Base-by-base conservation (phyloP, 768 basidiomycete genomes). In the Amanita muscaria region DNA sequence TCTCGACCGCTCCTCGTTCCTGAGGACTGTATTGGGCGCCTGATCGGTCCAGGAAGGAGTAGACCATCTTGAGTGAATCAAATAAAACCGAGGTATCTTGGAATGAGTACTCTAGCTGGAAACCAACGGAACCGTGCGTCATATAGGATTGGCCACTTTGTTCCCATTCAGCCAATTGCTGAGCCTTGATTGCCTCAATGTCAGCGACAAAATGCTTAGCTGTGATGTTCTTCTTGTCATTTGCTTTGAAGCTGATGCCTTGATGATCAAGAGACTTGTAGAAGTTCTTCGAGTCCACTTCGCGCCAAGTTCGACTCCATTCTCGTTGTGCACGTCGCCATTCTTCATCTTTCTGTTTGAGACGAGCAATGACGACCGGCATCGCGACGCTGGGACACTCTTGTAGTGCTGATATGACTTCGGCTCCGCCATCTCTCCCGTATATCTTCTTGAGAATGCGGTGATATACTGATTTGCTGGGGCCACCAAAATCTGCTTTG, bases 241-340 rank as follows among this genome's bases (percentile, higher is more conserved):
- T 93, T 46, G 74, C 73, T 68, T 97, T 98, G 79, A 94, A 96
- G 48, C 74, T 79, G 61, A 88, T 87, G 14, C 91, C 93, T 61
- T 96, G 93, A 57, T 96, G 90, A 59, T 99, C 96, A 40, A 98
- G 79, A 23, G 86, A 84, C 66, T 94, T 97, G 79, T 96, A 94
- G 60, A 93, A 98, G 68, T 98, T 98, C 67, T 91, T 92, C 45
- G 84, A 83, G 56, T 99, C 91, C 39, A 93, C 86, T 60, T 97
- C 94, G 40, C 91, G 75, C 96, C 96, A 98, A 12, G 91, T 93
- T 49, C 86, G 77, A 64, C 85, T 89, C 90, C 91, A 98, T 62
- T 97, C 93, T 22, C 94, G 75, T 61, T 92, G 88, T 22, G 86
- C 81, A 24, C 88, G 75, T 56, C 89, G 81, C 96, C 96, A 99